A percentile compares a stretch with the other conserved stretches of the same genome.
Conservation (phyloP, 208 protist genomes). For the Leishmania turanica region DNA sequence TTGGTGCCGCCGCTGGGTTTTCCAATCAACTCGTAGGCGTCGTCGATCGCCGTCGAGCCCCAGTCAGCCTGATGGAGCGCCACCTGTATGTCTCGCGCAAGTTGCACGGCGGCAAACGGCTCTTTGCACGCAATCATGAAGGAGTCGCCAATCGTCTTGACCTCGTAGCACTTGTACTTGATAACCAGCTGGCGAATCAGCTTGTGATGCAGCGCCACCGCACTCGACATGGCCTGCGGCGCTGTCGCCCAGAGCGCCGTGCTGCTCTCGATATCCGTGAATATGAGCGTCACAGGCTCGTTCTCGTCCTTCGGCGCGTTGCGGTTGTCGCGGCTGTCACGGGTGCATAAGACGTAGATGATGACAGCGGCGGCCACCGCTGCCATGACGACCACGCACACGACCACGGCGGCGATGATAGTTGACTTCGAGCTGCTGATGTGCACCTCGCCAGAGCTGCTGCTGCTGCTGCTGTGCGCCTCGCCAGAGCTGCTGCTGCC, state of each 20-base stretch:
- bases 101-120: slow-evolving; percentile 40
- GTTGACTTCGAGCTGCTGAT: neutral
- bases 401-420: slow-evolving; percentile 9
- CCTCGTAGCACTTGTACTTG: slow-evolving; percentile 66
- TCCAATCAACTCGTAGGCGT: slow-evolving; percentile 20
- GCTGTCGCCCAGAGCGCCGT: slow-evolving; percentile 59
- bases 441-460: neutral
- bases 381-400: neutral
- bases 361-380: slow-evolving; percentile 12
- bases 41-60: slow-evolving; percentile 49
- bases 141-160: slow-evolving; percentile 75
- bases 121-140: slow-evolving; percentile 76
- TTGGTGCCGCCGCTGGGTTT: slow-evolving; percentile 9
- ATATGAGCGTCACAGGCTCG: slow-evolving; percentile 56
- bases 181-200: slow-evolving; percentile 61
- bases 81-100: slow-evolving; percentile 51
- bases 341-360: slow-evolving; percentile 16
- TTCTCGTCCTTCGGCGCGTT: slow-evolving; percentile 51
- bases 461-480: neutral
- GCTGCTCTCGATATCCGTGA: slow-evolving; percentile 73
- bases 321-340: slow-evolving; percentile 48
- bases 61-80: slow-evolving; percentile 47
- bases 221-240: slow-evolving; percentile 43
- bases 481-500: neutral
- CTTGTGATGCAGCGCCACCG: slow-evolving; percentile 52